A percentile compares a stretch with the other conserved stretches of the same genome.
Conservation (phyloP, 257 asterid genomes). For the Solanum pennellii region DNA sequence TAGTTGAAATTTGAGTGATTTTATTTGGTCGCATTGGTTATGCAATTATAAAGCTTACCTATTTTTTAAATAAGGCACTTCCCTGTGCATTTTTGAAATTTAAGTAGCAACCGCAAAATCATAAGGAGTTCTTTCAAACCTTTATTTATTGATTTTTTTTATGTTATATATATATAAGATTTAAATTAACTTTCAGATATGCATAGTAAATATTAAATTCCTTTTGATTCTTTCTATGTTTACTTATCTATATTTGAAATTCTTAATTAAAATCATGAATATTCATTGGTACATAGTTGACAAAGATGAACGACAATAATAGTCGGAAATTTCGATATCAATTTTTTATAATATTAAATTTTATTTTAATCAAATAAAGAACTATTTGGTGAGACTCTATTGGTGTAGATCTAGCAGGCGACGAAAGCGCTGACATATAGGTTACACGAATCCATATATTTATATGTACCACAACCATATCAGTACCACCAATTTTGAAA, state of each 20-base stretch:
- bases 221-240: too few relatives aligned
- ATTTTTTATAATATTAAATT: too few relatives aligned
- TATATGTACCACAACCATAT: neutral
- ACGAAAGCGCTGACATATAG: neutral
- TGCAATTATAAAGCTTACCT: neutral
- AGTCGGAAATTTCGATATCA: neutral
- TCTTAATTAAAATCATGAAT: neutral
- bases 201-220: too few relatives aligned
- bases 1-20: too few relatives aligned
- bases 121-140: too few relatives aligned
- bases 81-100: neutral
- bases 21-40: neutral
- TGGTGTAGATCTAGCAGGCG: neutral
- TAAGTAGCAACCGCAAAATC: too few relatives aligned
- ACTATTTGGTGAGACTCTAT: neutral
- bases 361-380: neutral
- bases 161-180: too few relatives aligned
- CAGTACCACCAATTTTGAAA: neutral
- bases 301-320: neutral
- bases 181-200: too few relatives aligned
- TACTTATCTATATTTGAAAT: neutral
- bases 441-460: neutral
- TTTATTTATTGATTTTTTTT: too few relatives aligned
- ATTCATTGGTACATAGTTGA: neutral
- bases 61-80: neutral